phyloP scores from a whole-genome alignment of 1,139 yeast genomes.

The Saccharomyces hybrid region DNA sequence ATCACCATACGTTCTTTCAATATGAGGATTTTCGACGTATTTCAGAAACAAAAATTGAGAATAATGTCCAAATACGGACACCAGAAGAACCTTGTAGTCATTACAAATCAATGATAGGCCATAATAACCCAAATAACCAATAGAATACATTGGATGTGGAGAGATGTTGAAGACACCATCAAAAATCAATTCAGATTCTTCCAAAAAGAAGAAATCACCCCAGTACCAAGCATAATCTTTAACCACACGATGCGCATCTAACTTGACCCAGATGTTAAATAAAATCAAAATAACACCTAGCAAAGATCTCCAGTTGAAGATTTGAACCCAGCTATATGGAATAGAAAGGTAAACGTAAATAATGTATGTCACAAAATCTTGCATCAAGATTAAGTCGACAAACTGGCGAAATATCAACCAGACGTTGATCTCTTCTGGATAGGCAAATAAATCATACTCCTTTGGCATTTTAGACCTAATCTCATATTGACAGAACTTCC shows the following conservation, averaged over 20 bases:
- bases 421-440: slow-evolving; percentile 73
- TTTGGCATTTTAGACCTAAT: slow-evolving; percentile 56
- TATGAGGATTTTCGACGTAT: slow-evolving; percentile 80
- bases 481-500: slow-evolving; percentile 44
- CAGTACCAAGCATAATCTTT: slow-evolving; percentile 94
- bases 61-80: slow-evolving; percentile 71
- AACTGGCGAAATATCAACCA: slow-evolving; percentile 77
- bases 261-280: slow-evolving; percentile 80
- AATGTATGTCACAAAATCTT: slow-evolving; percentile 73
- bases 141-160: slow-evolving; percentile 91
- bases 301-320: slow-evolving; percentile 30
- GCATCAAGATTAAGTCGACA: slow-evolving; percentile 80
- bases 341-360: slow-evolving; percentile 60
- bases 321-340: slow-evolving; percentile 24
- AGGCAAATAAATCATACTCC: slow-evolving; percentile 41
- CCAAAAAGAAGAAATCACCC: slow-evolving; percentile 45
- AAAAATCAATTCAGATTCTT: slow-evolving; percentile 69
- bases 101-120: slow-evolving; percentile 77
- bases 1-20: slow-evolving; percentile 63
- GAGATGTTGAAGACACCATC: slow-evolving; percentile 91
- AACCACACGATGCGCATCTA: slow-evolving; percentile 86
- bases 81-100: slow-evolving; percentile 62
- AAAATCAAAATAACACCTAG: slow-evolving; percentile 47
- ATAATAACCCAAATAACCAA: slow-evolving; percentile 83
- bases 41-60: slow-evolving; percentile 73